Conservation (phyloP, 805 yeast species). For the Kodamaea fukazawae region DNA sequence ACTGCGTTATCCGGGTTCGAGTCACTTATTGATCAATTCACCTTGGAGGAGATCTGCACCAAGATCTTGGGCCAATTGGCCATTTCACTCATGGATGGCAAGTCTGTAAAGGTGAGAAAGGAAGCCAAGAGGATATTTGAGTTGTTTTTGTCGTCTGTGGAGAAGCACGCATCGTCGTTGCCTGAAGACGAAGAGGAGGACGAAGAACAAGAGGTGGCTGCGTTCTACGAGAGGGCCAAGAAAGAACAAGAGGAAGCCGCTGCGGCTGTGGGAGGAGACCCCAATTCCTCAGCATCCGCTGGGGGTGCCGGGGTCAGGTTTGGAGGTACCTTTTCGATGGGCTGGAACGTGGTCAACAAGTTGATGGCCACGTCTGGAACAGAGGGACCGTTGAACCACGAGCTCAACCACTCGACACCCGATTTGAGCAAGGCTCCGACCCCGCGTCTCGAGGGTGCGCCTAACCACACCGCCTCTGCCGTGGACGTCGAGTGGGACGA, state of each 20-base stretch:
- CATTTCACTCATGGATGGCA: slow-evolving; percentile 73
- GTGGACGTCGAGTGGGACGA: slow-evolving; percentile 16
- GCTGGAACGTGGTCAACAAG: slow-evolving; percentile 39
- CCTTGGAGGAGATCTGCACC: slow-evolving; percentile 73
- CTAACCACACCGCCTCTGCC: slow-evolving; percentile 4
- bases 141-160: slow-evolving; percentile 45
- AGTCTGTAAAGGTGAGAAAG: slow-evolving; percentile 60
- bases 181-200: slow-evolving; percentile 37
- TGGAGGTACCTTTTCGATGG: slow-evolving; percentile 21
- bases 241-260: slow-evolving; percentile 16
- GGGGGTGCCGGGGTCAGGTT: slow-evolving; percentile 11
- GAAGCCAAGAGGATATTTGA: slow-evolving; percentile 73
- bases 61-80: slow-evolving; percentile 83
- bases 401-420: slow-evolving; percentile 37
- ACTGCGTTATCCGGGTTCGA: slow-evolving; percentile 76
- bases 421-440: slow-evolving; percentile 30
- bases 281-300: slow-evolving; percentile 8
- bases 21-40: slow-evolving; percentile 59
- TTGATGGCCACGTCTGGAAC: slow-evolving; percentile 30
- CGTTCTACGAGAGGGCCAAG: slow-evolving; percentile 21
- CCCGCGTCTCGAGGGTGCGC: slow-evolving; percentile 18
- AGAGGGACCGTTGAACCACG: slow-evolving; percentile 35
- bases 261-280: slow-evolving; percentile 2
- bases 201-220: slow-evolving; percentile 34
- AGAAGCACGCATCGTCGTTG: slow-evolving; percentile 33